Evolutionary conservation across 768 basidiomycete species (phyloP), one percentile per base, ranked within the genome.

Genomic region (Terana coerulea): DNA sequence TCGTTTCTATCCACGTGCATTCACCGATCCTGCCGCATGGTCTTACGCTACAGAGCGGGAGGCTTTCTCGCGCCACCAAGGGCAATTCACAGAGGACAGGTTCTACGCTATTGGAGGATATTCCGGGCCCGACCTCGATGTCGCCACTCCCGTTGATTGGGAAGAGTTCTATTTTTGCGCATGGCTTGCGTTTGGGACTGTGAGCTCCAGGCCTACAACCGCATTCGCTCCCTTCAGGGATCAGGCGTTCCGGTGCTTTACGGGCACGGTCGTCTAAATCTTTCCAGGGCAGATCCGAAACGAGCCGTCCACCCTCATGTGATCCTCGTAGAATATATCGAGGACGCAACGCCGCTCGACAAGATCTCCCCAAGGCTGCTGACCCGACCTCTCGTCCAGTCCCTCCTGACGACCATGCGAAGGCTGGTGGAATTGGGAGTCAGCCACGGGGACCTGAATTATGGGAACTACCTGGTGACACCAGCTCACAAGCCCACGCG

Each of bases 261-360:
- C 43, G 45, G 45, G 1, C 14, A 30, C 30, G 45, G 45, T 21
- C 31, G n/a, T 19, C 45, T 46, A 17, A 33, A 46, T 21, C 45
- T 46, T 21, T 17, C 45, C 28, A 14, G 14, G 9, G 15, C 12
- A 5, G 45, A 29, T 8, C 45, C 45, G 3, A n/a, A 29, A 5
- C 31, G 45, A 3, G 29, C 45, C 4, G 28, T 46, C 29, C n/a
- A 24, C 45, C 45, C 45, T 4, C 31, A 19, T 1, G 28, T 30
- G 8, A 46, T 46, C 17, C 29, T 46, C 15, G 11, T 46, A n/a
- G 45, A 46, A 33, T 30, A 46, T 21, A 46, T 46, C 45, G 31
- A 29, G 17, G 29, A 46, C 45, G 45, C 45, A 22, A 33, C 25
- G 2, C 21, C n/a, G 2, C 30, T 46, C 6, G 11, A 14, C 2